Evolutionary conservation across 176 grass and related monocot species (phyloP), one percentile per base, ranked within the genome.

Genomic region (Oryza coarctata): DNA sequence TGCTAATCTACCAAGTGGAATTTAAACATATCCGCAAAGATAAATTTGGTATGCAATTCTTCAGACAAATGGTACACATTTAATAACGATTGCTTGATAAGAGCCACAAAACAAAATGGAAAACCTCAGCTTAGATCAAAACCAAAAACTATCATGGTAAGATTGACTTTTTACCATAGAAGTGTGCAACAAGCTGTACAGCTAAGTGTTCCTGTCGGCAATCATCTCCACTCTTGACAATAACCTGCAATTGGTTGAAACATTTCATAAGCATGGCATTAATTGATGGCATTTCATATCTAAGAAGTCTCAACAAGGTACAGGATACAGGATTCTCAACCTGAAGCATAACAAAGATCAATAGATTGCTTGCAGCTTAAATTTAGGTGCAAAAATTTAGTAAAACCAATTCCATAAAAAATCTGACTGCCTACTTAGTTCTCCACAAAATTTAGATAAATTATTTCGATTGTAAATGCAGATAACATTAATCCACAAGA

Each of bases 191-290:
- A 82, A 99, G 96, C 78, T 99, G 96, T 79, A 99, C 91, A 43
- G 96, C 96, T 76, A 99, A 86, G 74, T 99, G 93, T 71, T 99
- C 96, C 70, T 99, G 96, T 77, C 96, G 88, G 83, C 96, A 99
- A 77, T 99, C 96, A 92, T 99, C 96, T 62, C 96, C 96, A 85
- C 96, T 99, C 89, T 99, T 99, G 64, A 99, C 93, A 94, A 99
- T 99, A 69, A 99, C 68, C 96, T 99, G 82, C 76, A 79, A 38
- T 70, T 69, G 52, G 11, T 80, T 29, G 14, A 85, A 47, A 45
- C 47, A 25, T 82, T 80, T 86, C 60, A 82, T 66, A 77, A 71
- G 39, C 26, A 65, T 3, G 29, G 14, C 43, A 57, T 35, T 78
- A 64, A 77, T 39, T 57, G 22, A 44, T 29, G 28, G 72, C 13